Percentiles rank a stretch among this genome's conserved stretches.
These are phyloP conservation scores for Cronartium quercuum DNA, from an alignment of 1,284 basidiomycete genomes.

Conservation along the genomic window DNA sequence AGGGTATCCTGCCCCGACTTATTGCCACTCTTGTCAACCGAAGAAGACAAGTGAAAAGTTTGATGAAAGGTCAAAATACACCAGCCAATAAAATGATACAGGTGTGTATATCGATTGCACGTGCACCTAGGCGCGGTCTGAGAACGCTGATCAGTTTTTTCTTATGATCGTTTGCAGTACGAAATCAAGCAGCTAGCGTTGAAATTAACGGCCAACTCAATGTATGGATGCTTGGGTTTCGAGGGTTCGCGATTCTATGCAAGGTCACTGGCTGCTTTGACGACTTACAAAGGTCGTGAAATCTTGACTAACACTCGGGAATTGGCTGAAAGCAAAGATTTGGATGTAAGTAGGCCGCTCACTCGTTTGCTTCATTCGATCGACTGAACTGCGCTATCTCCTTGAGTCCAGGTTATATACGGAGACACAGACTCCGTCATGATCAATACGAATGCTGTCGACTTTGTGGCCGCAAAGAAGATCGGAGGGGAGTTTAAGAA, in stretches of 20 bases:
- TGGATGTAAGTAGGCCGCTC: slow-evolving; percentile 62
- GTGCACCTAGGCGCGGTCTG: slow-evolving; percentile 1
- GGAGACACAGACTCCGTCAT: slow-evolving; percentile 99
- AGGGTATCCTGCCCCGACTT: slow-evolving; percentile 87
- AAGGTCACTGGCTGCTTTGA: slow-evolving; percentile 88
- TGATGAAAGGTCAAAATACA: slow-evolving; percentile 86
- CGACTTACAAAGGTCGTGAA: slow-evolving; percentile 96
- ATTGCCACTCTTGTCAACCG: slow-evolving; percentile 90
- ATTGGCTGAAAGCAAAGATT: slow-evolving; percentile 77
- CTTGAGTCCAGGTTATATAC: slow-evolving; percentile 72
- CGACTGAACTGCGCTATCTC: not conserved
- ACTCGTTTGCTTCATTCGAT: not conserved
- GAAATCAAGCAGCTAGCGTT: slow-evolving; percentile 97
- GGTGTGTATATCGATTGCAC: slow-evolving; percentile 54
- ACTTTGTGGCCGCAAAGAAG: slow-evolving; percentile 77
- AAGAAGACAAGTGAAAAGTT: slow-evolving; percentile 79
- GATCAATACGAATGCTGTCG: slow-evolving; percentile 89
- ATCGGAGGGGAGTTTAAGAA: slow-evolving; percentile 92
- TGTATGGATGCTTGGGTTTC: slow-evolving; percentile 99
- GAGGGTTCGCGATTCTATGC: slow-evolving; percentile 96
- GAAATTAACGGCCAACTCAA: slow-evolving; percentile 98
- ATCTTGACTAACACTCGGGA: slow-evolving; percentile 90
- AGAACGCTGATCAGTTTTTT: slow-evolving; percentile 1
- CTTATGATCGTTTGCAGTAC: slow-evolving; percentile 55
- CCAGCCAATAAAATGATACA: slow-evolving; percentile 73